Evolutionary conservation across 164 flowering plant genomes (phyloP).

Genomic region (Kingdonia uniflora): DNA sequence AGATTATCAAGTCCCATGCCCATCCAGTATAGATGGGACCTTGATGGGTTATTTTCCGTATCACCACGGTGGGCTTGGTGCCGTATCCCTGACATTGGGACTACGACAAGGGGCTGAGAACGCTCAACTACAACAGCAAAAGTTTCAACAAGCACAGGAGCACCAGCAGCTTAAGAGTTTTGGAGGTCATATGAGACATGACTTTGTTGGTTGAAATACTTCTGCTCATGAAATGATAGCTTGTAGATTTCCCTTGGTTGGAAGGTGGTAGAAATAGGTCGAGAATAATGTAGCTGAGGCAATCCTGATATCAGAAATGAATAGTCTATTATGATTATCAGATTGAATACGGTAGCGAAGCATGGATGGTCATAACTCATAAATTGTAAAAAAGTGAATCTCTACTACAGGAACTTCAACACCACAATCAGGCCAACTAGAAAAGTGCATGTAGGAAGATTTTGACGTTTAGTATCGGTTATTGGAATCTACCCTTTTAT

Average conservation of each 20-base stretch:
- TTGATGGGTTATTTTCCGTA: conserved; percentile 40
- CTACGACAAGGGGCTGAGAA: conserved; percentile 52
- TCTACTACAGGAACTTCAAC: too few relatives aligned
- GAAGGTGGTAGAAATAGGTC: neutral
- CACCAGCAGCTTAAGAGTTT: conserved; percentile 29
- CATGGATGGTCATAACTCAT: too few relatives aligned
- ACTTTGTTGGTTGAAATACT: conserved; percentile 48
- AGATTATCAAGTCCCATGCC: conserved; percentile 24
- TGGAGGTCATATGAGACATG: conserved; percentile 49
- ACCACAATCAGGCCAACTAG: too few relatives aligned
- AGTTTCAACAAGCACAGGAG: conserved; percentile 26
- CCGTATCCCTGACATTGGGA: conserved; percentile 71
- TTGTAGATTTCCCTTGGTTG: neutral
- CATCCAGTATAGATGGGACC: conserved; percentile 24
- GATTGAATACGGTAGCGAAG: too few relatives aligned
- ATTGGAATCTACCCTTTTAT: too few relatives aligned
- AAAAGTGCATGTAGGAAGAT: too few relatives aligned
- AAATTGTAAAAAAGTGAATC: too few relatives aligned
- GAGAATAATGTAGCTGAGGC: too few relatives aligned
- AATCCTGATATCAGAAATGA: too few relatives aligned
- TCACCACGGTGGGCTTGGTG: conserved; percentile 36
- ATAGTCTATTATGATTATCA: too few relatives aligned
- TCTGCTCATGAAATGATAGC: too few relatives aligned
- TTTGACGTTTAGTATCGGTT: too few relatives aligned
- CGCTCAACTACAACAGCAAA: conserved; percentile 20